Evolutionary conservation across 2,329 filamentous ascomycete species (phyloP).

Genomic region (Cladophialophora bantiana): DNA sequence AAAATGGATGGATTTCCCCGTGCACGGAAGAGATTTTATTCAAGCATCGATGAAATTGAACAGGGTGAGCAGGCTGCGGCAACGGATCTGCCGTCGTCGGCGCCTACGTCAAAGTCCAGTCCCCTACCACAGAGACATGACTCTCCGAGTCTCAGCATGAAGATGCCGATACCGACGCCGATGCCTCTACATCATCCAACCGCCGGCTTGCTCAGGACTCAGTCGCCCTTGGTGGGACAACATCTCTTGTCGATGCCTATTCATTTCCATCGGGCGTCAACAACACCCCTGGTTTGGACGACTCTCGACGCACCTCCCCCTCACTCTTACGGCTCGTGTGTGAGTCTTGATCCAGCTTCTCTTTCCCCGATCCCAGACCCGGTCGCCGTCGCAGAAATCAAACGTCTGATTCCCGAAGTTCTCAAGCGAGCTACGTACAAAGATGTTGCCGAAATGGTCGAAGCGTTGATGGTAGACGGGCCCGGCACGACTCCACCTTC

Average conservation of each 20-base stretch:
- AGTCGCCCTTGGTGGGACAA: constrained; percentile 6
- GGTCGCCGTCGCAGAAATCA: constrained; percentile 29
- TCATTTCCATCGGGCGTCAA: not conserved
- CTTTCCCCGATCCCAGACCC: constrained; percentile 22
- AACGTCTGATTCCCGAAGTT: not conserved
- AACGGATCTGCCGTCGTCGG: not conserved
- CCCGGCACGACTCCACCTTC: not conserved
- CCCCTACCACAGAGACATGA: not conserved
- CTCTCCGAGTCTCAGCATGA: constrained; percentile 1
- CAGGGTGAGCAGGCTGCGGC: not conserved
- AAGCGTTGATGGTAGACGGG: not conserved
- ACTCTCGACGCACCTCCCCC: constrained; percentile 11
- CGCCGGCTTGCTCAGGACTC: constrained; percentile 8
- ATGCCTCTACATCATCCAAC: constrained; percentile 8
- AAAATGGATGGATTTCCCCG: not conserved
- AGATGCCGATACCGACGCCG: constrained; percentile 8
- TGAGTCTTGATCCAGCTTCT: constrained; percentile 28
- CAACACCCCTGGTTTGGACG: constrained; percentile 6
- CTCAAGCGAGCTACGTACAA: not conserved
- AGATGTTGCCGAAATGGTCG: not conserved
- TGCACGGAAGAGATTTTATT: not conserved
- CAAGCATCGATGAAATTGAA: not conserved
- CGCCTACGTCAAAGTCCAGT: not conserved
- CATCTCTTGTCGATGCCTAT: not conserved
- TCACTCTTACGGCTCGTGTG: constrained; percentile 17